A percentile compares a stretch with the other conserved stretches of the same genome.
Conservation (phyloP, 2,329 filamentous ascomycete genomes). For the Ceratocystis huliohia region DNA sequence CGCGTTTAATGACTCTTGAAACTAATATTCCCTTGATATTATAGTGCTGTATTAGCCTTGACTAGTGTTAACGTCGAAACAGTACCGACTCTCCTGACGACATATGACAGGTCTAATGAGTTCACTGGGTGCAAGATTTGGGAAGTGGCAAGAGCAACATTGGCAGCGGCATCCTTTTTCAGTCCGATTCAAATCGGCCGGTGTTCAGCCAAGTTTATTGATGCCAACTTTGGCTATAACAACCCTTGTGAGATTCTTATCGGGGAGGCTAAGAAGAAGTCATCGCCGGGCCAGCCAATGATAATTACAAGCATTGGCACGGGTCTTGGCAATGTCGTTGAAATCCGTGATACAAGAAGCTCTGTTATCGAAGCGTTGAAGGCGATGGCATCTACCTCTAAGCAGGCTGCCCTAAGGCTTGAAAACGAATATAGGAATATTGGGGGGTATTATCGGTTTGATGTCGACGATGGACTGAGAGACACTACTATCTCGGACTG, state of each 20-base stretch:
- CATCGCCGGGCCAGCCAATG: constrained; percentile 17
- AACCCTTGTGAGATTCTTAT: constrained; percentile 27
- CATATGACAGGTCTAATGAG: constrained; percentile 23
- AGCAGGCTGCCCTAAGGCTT: background rate
- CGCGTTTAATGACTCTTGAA: background rate
- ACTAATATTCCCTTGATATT: background rate
- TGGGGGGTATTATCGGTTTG: constrained; percentile 25
- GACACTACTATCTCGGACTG: constrained; percentile 25
- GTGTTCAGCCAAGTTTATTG: constrained; percentile 25
- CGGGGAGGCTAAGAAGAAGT: constrained; percentile 23
- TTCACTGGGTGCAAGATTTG: constrained; percentile 25
- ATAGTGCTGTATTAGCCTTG: background rate
- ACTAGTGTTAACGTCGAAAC: constrained; percentile 15
- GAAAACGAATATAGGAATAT: constrained; percentile 22
- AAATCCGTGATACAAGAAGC: constrained; percentile 19
- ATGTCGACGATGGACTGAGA: constrained; percentile 25
- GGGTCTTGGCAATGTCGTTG: constrained; percentile 23
- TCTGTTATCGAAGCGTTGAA: background rate
- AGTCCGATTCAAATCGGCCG: constrained; percentile 25
- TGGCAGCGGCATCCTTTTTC: constrained; percentile 26
- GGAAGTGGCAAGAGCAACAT: constrained; percentile 27
- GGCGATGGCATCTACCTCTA: background rate
- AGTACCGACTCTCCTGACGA: constrained; percentile 24
- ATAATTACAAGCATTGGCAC: constrained; percentile 26
- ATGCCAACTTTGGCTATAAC: constrained; percentile 27